Evolutionary conservation across 768 basidiomycete genomes (phyloP), one percentile per base, ranked within the genome.

Genomic region (Tephrocybe sp.): DNA sequence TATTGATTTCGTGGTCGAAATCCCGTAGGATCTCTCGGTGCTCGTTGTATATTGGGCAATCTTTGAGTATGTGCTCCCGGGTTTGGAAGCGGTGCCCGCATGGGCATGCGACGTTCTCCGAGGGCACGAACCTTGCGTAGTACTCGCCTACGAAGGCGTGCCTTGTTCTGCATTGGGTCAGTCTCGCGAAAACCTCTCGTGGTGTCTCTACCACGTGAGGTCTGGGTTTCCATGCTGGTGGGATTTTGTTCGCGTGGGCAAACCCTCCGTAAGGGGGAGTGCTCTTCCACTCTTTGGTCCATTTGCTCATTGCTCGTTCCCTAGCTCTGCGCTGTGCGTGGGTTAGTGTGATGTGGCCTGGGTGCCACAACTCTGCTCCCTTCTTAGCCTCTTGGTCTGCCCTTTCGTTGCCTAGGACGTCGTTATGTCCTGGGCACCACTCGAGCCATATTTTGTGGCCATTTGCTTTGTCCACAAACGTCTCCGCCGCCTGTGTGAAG

Each of bases 141-240:
- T 29, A 29, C 27, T 29, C 27, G 11, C 66, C 63, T 11, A 55
- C 53, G 41, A 55, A 61, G 4, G 48, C 45, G 36, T 65, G 65
- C 21, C 61, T 57, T 30, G 61, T 67, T 1, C 59, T 42, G 45
- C 59, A 62, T 46, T 64, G 61, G 6, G 52, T 46, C 1, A 63
- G 43, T 15, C 58, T 19, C 0, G 59, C 56, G 24, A 61, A 62
- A 1, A 61, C n/a, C 24, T 63, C 57, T 24, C 55, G 11, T 1
- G 44, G 3, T 12, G 30, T 51, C 1, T 18, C 0, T 0, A 11
- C n/a, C 6, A 45, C 37, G 24, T 51, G 37, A 18, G 39, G 37
- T 6, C 16, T 39, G 9, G n/a, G 40, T 13, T 36, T 49, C n/a
- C 48, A 43, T 4, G 19, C 13, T 1, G 31, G 34, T 6, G 34